Conservation (phyloP, 352 stramenopile species). For the Thalassiosira exigua region DNA sequence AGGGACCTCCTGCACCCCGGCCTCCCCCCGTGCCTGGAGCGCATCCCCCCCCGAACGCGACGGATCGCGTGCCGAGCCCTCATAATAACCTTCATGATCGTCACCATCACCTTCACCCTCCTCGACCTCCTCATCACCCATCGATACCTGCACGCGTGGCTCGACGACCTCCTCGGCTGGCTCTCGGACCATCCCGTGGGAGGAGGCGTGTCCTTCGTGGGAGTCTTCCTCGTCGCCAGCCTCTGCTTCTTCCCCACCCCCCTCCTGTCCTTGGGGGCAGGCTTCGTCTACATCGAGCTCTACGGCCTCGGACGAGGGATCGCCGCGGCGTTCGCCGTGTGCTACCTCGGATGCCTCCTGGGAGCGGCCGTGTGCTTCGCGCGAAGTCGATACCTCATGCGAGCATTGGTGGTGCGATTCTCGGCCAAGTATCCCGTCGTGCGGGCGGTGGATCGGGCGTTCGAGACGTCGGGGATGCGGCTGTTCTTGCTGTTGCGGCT, state of each 20-base stretch:
- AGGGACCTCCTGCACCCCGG: not conserved
- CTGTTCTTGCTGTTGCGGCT: constrained; percentile 85
- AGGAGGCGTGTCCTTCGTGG: constrained; percentile 49
- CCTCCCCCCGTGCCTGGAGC: not conserved
- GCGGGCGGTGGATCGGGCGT: constrained; percentile 76
- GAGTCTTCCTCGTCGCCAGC: constrained; percentile 44
- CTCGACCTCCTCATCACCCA: constrained; percentile 55
- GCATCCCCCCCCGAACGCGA: constrained; percentile 22
- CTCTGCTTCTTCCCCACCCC: constrained; percentile 72
- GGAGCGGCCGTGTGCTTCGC: constrained; percentile 76
- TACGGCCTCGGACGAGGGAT: constrained; percentile 66
- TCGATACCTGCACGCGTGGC: constrained; percentile 46
- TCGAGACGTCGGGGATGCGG: constrained; percentile 80
- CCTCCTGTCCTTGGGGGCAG: constrained; percentile 71
- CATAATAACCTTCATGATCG: constrained; percentile 61
- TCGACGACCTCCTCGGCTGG: constrained; percentile 30
- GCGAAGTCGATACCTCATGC: constrained; percentile 78
- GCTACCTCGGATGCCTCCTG: constrained; percentile 70
- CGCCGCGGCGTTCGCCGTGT: constrained; percentile 56
- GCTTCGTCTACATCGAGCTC: constrained; percentile 70
- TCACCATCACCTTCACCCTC: constrained; percentile 55
- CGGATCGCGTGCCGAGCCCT: constrained; percentile 38
- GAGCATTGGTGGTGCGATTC: constrained; percentile 57
- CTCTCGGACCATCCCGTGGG: constrained; percentile 30
- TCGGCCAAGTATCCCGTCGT: constrained; percentile 82